phyloP scores from a whole-genome alignment of 768 basidiomycete species.

The Kwoniella dejecticola region DNA sequence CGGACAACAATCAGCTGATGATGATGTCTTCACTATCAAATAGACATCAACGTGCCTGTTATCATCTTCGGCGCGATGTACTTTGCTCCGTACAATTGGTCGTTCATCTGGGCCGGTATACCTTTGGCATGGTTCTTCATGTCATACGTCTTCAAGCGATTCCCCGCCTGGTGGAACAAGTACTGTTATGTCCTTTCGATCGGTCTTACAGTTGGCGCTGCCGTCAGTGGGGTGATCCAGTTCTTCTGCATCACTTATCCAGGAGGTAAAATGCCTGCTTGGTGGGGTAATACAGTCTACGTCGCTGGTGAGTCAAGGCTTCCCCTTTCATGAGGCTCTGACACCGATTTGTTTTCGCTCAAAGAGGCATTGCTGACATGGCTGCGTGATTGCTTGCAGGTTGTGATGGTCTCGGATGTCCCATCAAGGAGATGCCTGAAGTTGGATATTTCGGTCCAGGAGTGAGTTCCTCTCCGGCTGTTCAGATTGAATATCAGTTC shows the following conservation, averaged over 20 bases:
- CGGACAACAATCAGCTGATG: too few relatives aligned
- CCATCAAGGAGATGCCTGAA: slow-evolving; percentile 25
- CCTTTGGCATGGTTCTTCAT: slow-evolving; percentile 32
- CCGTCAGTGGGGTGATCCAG: slow-evolving; percentile 7
- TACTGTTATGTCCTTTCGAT: slow-evolving; percentile 19
- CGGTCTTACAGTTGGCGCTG: slow-evolving; percentile 14
- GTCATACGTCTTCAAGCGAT: slow-evolving; percentile 29
- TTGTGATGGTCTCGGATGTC: slow-evolving; percentile 21
- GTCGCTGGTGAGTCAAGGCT: not conserved
- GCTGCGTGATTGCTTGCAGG: not conserved
- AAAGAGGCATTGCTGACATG: not conserved
- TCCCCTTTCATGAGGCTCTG: too few relatives aligned
- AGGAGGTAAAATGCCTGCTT: slow-evolving; percentile 1
- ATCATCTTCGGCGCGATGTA: slow-evolving; percentile 67
- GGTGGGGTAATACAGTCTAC: slow-evolving; percentile 17
- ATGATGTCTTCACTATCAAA: too few relatives aligned
- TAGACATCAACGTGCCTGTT: slow-evolving; percentile 60
- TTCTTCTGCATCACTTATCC: slow-evolving; percentile 16
- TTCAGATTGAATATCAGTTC: too few relatives aligned
- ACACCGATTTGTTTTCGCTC: not conserved
- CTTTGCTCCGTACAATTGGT: slow-evolving; percentile 62
- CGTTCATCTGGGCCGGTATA: slow-evolving; percentile 31
- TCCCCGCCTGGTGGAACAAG: slow-evolving; percentile 26
- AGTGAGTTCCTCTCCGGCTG: slow-evolving; percentile 2
- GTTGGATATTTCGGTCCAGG: slow-evolving; percentile 38